These are phyloP conservation scores for Pseudohalonectria lignicola DNA, from an alignment of 2,329 filamentous ascomycete genomes.

Conservation along the genomic window DNA sequence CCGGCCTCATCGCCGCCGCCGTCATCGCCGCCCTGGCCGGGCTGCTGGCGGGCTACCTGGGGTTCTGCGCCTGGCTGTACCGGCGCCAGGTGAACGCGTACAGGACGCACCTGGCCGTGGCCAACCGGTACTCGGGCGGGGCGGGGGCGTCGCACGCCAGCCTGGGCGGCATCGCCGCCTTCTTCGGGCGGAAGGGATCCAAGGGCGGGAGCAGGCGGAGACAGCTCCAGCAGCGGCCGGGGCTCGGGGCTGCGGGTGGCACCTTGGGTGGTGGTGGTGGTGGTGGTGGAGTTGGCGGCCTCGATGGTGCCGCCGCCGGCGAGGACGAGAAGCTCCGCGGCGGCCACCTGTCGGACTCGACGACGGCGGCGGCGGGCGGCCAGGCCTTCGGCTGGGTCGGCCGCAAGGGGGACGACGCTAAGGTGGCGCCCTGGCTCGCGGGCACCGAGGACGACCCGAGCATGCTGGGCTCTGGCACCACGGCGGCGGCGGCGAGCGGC, in stretches of 20 bases:
- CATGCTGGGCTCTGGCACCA: conserved; percentile 7
- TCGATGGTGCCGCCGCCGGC: neutral
- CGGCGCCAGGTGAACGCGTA: conserved; percentile 59
- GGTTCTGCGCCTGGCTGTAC: conserved; percentile 65
- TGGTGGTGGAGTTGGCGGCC: neutral
- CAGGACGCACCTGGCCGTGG: conserved; percentile 56
- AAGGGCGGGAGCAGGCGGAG: conserved; percentile 6
- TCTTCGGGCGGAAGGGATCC: conserved; percentile 13
- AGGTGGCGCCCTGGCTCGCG: conserved; percentile 5
- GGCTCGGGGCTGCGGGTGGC: neutral
- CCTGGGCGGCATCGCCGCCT: conserved; percentile 14
- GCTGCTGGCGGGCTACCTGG: conserved; percentile 47
- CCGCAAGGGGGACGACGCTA: conserved; percentile 9
- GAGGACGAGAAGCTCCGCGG: conserved; percentile 4
- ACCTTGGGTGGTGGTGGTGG: conserved; percentile 1
- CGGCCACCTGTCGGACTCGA: neutral
- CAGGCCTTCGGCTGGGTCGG: conserved; percentile 11
- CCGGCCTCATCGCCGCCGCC: conserved; percentile 26
- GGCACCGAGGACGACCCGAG: conserved; percentile 10
- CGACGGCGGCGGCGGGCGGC: conserved; percentile 7
- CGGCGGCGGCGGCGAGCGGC: conserved; percentile 1
- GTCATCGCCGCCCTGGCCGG: conserved; percentile 3
- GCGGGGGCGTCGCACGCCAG: conserved; percentile 23
- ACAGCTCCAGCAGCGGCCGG: neutral
- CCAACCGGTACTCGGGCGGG: conserved; percentile 40